These are phyloP conservation scores for Stylonectria norvegica DNA, from an alignment of 2,329 filamentous ascomycete species.

Conservation along the genomic window DNA sequence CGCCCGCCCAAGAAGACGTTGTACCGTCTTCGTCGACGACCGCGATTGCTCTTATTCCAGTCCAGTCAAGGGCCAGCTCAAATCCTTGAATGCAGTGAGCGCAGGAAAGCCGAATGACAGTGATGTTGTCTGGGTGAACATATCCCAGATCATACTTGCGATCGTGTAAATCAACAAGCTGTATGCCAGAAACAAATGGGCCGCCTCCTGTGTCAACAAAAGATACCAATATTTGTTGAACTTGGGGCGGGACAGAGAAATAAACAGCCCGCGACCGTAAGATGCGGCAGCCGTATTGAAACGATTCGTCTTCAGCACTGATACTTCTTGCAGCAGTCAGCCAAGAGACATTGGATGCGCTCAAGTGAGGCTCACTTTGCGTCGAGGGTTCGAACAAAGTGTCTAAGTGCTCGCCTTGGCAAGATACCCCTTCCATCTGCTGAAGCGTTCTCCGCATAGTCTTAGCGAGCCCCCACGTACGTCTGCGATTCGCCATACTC, in stretches of 20 bases:
- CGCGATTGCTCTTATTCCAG: conserved; percentile 7
- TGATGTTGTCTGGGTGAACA: conserved; percentile 1
- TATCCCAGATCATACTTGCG: conserved; percentile 10
- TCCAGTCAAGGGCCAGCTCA: conserved; percentile 11
- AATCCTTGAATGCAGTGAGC: conserved; percentile 11
- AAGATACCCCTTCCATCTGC: conserved; percentile 9
- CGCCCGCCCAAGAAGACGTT: conserved; percentile 9
- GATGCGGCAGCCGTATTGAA: conserved; percentile 5
- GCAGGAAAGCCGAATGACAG: conserved; percentile 1
- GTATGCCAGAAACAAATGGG: conserved; percentile 8
- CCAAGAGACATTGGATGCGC: background rate
- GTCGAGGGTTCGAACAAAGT: conserved; percentile 9
- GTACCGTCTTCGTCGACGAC: conserved; percentile 4
- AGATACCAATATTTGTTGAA: conserved; percentile 6
- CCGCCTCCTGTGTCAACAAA: conserved; percentile 5
- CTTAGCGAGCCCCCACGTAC: conserved; percentile 5
- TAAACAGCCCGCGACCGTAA: conserved; percentile 2
- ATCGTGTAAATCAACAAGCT: conserved; percentile 4
- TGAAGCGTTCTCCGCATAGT: background rate
- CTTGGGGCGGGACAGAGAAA: background rate
- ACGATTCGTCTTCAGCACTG: background rate
- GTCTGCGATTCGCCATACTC: conserved; percentile 11
- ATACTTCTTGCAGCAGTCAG: conserved; percentile 6
- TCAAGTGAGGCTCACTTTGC: background rate
- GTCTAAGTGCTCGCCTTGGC: background rate